Percentiles rank a stretch among this genome's conserved stretches.
These are phyloP conservation scores for Penicillium nucicola DNA, from an alignment of 495 filamentous ascomycete genomes.

Conservation along the genomic window DNA sequence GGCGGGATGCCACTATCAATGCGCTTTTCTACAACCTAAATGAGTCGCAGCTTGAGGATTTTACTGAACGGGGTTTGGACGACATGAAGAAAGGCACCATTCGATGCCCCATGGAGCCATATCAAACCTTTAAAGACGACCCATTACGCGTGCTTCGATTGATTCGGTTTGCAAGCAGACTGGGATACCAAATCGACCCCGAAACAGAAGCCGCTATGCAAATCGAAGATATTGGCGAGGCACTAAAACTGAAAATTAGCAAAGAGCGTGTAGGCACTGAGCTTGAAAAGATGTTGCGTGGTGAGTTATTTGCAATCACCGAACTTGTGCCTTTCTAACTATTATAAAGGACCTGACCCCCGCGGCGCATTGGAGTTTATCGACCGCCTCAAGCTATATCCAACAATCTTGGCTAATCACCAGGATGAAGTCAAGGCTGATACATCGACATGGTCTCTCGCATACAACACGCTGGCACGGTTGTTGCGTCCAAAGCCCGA, in stretches of 20 bases:
- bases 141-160: conserved; percentile 85
- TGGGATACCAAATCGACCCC: conserved; percentile 72
- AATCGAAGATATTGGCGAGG: conserved; percentile 65
- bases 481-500: conserved; percentile 20
- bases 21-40: conserved; percentile 95
- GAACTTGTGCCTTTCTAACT: neutral
- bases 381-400: conserved; percentile 69
- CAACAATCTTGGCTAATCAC: conserved; percentile 66
- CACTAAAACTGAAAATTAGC: conserved; percentile 85
- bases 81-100: conserved; percentile 74
- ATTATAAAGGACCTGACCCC: conserved; percentile 61
- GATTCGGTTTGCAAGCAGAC: conserved; percentile 82
- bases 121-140: conserved; percentile 93
- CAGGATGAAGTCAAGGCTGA: conserved; percentile 46
- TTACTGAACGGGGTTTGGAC: conserved; percentile 66
- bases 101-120: conserved; percentile 82
- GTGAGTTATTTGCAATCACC: conserved; percentile 32
- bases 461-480: conserved; percentile 35
- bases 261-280: conserved; percentile 83
- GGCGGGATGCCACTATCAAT: conserved; percentile 92
- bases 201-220: conserved; percentile 72
- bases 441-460: conserved; percentile 37
- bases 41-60: conserved; percentile 71
- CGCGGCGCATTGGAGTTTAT: conserved; percentile 66
- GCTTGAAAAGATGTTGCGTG: conserved; percentile 85